Conservation (phyloP, 2,329 filamentous ascomycete species). For the Macroventuria anomochaeta region DNA sequence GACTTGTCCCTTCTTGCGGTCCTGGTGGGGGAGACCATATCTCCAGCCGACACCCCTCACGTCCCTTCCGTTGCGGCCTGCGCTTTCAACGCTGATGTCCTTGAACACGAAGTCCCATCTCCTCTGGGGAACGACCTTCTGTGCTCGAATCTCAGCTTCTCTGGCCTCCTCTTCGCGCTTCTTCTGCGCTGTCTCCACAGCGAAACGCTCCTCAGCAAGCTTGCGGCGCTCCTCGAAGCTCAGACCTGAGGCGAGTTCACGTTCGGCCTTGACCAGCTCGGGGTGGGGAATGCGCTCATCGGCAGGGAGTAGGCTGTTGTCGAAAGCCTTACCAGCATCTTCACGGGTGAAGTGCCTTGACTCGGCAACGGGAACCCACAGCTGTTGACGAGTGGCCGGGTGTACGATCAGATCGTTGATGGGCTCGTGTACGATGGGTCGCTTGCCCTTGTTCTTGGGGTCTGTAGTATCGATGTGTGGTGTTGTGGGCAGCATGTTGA, state of each 20-base stretch:
- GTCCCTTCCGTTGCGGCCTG: constrained; percentile 62
- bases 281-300: constrained; percentile 70
- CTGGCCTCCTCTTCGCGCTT: constrained; percentile 51
- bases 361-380: constrained; percentile 69
- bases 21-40: constrained; percentile 68
- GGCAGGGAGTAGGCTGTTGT: constrained; percentile 64
- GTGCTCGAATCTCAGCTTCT: constrained; percentile 53
- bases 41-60: constrained; percentile 62
- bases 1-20: constrained; percentile 67
- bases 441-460: constrained; percentile 40
- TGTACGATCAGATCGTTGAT: constrained; percentile 70
- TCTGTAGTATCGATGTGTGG: constrained; percentile 48
- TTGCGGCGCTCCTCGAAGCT: constrained; percentile 43
- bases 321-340: constrained; percentile 69
- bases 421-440: constrained; percentile 60
- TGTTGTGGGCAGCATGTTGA: constrained; percentile 79
- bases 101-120: constrained; percentile 68
- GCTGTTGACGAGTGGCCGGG: constrained; percentile 59
- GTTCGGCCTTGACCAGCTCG: constrained; percentile 59
- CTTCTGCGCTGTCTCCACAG: constrained; percentile 44
- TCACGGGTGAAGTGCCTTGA: constrained; percentile 69
- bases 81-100: constrained; percentile 63
- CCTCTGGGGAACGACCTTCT: constrained; percentile 54
- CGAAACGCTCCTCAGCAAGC: constrained; percentile 40
- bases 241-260: constrained; percentile 42